These are phyloP conservation scores for Karstenula rhodostoma DNA, from an alignment of 2,329 filamentous ascomycete species.

Conservation along the genomic window DNA sequence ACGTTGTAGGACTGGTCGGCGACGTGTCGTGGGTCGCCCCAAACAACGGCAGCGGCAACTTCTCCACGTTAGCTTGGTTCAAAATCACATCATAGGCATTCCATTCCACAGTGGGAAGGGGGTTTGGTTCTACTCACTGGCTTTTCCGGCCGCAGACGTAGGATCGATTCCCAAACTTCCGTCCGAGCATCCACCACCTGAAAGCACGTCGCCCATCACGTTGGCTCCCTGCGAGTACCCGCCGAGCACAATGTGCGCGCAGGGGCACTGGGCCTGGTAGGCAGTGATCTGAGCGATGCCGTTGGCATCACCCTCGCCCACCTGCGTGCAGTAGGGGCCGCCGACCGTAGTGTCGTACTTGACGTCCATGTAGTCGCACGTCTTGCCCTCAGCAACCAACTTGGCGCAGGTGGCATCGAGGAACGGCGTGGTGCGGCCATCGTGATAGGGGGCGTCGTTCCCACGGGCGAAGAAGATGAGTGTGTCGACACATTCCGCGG, in stretches of 20 bases:
- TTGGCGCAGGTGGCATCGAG: slow-evolving; percentile 32
- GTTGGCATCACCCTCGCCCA: slow-evolving; percentile 30
- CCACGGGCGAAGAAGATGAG: slow-evolving; percentile 36
- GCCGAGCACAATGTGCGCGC: slow-evolving; percentile 64
- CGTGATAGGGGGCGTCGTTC: slow-evolving; percentile 34
- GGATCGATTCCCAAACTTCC: slow-evolving; percentile 28
- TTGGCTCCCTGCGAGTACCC: slow-evolving; percentile 68
- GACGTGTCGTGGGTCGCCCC: slow-evolving; percentile 32
- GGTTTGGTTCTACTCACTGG: slow-evolving; percentile 24
- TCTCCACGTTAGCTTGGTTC: slow-evolving; percentile 21
- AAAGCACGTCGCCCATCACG: slow-evolving; percentile 67
- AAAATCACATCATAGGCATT: slow-evolving; percentile 1
- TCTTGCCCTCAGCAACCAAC: slow-evolving; percentile 29
- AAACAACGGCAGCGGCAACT: slow-evolving; percentile 37
- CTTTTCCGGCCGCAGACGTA: slow-evolving; percentile 32
- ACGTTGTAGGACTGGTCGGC: slow-evolving; percentile 35
- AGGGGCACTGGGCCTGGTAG: slow-evolving; percentile 63
- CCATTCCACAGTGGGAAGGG: not conserved
- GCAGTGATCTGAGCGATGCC: slow-evolving; percentile 56
- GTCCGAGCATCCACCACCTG: slow-evolving; percentile 50
- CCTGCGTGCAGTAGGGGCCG: slow-evolving; percentile 29
- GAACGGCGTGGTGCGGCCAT: slow-evolving; percentile 32
- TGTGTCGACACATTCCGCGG: slow-evolving; percentile 33
- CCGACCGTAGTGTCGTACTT: slow-evolving; percentile 24
- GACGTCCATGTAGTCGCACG: slow-evolving; percentile 36